A percentile compares a stretch with the other conserved stretches of the same genome.
Conservation (phyloP, 495 filamentous ascomycete genomes). For the Xylaria sp. region DNA sequence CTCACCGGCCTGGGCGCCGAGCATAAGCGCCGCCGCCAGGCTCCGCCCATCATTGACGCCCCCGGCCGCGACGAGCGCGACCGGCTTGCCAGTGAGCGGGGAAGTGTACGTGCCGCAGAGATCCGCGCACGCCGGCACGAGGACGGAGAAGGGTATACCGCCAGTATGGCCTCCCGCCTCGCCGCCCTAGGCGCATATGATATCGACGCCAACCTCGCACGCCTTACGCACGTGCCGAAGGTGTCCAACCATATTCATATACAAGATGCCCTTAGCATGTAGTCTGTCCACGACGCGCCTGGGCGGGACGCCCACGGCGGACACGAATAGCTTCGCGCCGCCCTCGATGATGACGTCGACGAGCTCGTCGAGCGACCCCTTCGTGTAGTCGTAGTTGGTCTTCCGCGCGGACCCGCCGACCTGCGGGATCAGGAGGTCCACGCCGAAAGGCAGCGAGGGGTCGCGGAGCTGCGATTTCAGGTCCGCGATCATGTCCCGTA, state of each 20-base stretch:
- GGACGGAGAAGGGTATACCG: constrained; percentile 65
- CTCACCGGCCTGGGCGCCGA: constrained; percentile 85
- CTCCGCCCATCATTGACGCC: constrained; percentile 90
- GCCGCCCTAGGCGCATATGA: constrained; percentile 74
- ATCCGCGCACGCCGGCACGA: constrained; percentile 80
- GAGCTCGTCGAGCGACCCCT: constrained; percentile 91
- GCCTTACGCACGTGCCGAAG: constrained; percentile 94
- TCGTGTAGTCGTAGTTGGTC: constrained; percentile 98
- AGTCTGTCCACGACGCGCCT: constrained; percentile 82
- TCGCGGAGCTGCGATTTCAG: constrained; percentile 84
- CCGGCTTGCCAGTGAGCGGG: constrained; percentile 80
- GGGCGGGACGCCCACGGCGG: constrained; percentile 90
- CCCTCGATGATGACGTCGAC: constrained; percentile 88
- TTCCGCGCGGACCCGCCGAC: constrained; percentile 89
- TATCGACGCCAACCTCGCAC: constrained; percentile 80
- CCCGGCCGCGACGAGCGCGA: constrained; percentile 91
- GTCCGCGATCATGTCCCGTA: constrained; percentile 87
- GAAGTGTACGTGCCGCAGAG: constrained; percentile 74
- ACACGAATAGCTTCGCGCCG: constrained; percentile 89
- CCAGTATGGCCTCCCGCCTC: constrained; percentile 73
- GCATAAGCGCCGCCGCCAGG: constrained; percentile 85
- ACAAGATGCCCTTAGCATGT: constrained; percentile 81
- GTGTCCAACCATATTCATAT: constrained; percentile 99
- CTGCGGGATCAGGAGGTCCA: constrained; percentile 92
- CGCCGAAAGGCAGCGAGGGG: constrained; percentile 94